phyloP scores from a whole-genome alignment of 1,284 basidiomycete genomes.

The Austroboletus niveus region DNA sequence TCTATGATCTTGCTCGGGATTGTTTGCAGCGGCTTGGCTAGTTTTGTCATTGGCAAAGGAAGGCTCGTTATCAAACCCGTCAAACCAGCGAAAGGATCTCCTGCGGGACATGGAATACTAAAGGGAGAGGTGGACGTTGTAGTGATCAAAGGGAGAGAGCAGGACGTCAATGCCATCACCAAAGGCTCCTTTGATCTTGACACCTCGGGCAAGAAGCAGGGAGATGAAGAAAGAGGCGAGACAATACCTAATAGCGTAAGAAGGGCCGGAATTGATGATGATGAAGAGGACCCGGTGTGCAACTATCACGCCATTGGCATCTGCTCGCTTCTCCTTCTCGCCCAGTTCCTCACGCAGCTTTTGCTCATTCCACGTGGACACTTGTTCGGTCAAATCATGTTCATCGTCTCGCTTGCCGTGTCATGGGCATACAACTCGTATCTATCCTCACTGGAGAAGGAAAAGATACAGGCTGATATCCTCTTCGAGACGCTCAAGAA shows the following conservation, averaged over 20 bases:
- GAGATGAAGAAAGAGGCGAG: too few relatives aligned
- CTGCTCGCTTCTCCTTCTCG: slow-evolving; percentile 16
- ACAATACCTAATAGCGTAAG: too few relatives aligned
- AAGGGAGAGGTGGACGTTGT: neutral
- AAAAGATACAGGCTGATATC: slow-evolving; percentile 24
- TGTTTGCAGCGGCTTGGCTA: neutral
- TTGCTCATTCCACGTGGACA: slow-evolving; percentile 27
- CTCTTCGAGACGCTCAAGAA: slow-evolving; percentile 12
- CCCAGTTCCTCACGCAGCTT: slow-evolving; percentile 27
- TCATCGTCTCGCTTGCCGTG: slow-evolving; percentile 22
- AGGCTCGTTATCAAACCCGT: neutral
- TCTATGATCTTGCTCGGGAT: neutral
- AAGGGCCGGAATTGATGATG: too few relatives aligned
- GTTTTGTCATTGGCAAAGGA: neutral
- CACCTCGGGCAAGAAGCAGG: too few relatives aligned
- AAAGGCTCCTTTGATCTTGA: neutral
- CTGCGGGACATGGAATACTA: neutral
- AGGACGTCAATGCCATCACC: neutral
- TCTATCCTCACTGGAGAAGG: slow-evolving; percentile 27
- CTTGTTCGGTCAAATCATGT: slow-evolving; percentile 32
- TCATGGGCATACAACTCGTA: slow-evolving; percentile 30
- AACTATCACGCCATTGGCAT: slow-evolving; percentile 9
- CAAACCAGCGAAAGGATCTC: neutral
- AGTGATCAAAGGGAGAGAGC: neutral
- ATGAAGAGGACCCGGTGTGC: too few relatives aligned